A percentile compares a stretch with the other conserved stretches of the same genome.
These are phyloP conservation scores for Prasinococcaceae sp. DNA, from an alignment of 139 green algal genomes.

Conservation along the genomic window DNA sequence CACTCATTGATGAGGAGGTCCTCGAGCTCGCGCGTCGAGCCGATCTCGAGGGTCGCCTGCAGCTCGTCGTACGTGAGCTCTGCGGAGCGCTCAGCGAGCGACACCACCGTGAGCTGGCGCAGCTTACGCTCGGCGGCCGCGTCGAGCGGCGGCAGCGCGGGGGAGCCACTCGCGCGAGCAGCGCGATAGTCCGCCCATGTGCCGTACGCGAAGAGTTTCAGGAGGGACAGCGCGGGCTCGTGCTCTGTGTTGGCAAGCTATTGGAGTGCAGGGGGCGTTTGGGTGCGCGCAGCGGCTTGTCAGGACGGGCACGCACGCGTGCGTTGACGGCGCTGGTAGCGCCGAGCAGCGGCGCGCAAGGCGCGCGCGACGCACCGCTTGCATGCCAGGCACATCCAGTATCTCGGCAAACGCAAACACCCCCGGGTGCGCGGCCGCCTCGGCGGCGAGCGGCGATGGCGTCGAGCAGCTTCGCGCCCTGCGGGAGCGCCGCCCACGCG, in stretches of 20 bases:
- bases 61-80: constrained; percentile 57
- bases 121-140: constrained; percentile 59
- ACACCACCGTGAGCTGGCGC: constrained; percentile 64
- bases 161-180: neutral
- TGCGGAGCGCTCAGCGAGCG: constrained; percentile 38
- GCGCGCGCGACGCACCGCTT: constrained; percentile 38
- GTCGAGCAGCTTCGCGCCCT: no score
- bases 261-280: no score
- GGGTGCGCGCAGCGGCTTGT: no score
- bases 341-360: neutral
- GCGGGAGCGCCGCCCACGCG: no score
- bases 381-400: constrained; percentile 45
- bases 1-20: constrained; percentile 81
- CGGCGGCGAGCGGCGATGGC: no score
- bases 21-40: constrained; percentile 63
- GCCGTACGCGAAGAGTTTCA: constrained; percentile 71
- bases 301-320: no score
- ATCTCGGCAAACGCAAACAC: constrained; percentile 80
- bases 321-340: neutral
- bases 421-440: constrained; percentile 54
- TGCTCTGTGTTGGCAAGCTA: constrained; percentile 30
- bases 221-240: constrained; percentile 20
- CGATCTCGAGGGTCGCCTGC: constrained; percentile 43
- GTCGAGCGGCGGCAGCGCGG: constrained; percentile 14
- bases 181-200: constrained; percentile 56